phyloP scores from a whole-genome alignment of 345 rosid genomes.

The Arabidopsis thaliana region TAIR10.1 NC_003071.7:14515001-14515500 shows the following conservation, averaged over 20 bases:
- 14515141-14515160: constrained; percentile 70
- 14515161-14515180: constrained; percentile 71
- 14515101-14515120: constrained; percentile 89
- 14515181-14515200: constrained; percentile 70
- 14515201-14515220: constrained; percentile 50
- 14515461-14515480: constrained; percentile 53
- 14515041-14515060: constrained; percentile 24
- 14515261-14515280: constrained; percentile 76
- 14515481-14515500: constrained; percentile 54
- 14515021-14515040: not conserved
- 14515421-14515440: constrained; percentile 42
- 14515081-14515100: constrained; percentile 77
- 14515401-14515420: constrained; percentile 53
- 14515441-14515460: constrained; percentile 42
- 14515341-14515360: constrained; percentile 64
- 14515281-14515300: constrained; percentile 77
- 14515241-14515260: constrained; percentile 77
- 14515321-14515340: constrained; percentile 50
- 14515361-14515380: constrained; percentile 55
- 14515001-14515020: constrained; percentile 36
- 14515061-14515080: constrained; percentile 52
- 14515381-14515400: constrained; percentile 52
- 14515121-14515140: constrained; percentile 89
- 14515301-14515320: constrained; percentile 44
- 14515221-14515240: constrained; percentile 60